Conservation (phyloP, 192 early-diverging fungal species). For the Allomyces macrogynus region DNA sequence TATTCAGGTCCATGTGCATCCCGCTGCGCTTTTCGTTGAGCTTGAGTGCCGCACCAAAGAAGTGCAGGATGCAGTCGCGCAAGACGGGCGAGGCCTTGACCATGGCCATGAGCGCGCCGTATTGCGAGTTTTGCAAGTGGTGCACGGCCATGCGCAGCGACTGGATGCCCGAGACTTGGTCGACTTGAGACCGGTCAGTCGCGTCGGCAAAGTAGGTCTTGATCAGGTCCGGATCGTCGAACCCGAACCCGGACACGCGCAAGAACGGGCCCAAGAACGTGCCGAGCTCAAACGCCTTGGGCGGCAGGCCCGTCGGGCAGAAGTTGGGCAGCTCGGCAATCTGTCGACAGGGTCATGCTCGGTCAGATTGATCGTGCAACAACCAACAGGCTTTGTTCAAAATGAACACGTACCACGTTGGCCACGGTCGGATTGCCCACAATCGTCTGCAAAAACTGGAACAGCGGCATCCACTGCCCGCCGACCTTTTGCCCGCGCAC, state of each 20-base stretch:
- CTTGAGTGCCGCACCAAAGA: slow-evolving; percentile 37
- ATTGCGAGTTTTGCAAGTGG: slow-evolving; percentile 28
- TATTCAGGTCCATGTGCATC: slow-evolving; percentile 55
- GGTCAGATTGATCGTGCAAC: no score
- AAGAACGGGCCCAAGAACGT: slow-evolving; percentile 64
- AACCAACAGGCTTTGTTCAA: no score
- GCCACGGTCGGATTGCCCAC: no score
- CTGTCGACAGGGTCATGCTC: background rate
- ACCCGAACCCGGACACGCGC: slow-evolving; percentile 25
- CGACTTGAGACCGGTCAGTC: slow-evolving; percentile 24
- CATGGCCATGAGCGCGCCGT: slow-evolving; percentile 31
- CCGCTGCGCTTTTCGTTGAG: slow-evolving; percentile 50
- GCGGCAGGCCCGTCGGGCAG: background rate
- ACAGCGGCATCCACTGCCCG: background rate
- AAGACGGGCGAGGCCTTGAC: slow-evolving; percentile 39
- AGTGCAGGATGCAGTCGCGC: slow-evolving; percentile 38
- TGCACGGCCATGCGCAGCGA: slow-evolving; percentile 38
- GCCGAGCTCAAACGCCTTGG: slow-evolving; percentile 24
- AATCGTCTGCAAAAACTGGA: no score
- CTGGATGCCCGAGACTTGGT: slow-evolving; percentile 28
- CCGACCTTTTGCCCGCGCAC: background rate
- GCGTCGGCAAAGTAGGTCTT: slow-evolving; percentile 23
- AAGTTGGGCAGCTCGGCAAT: background rate
- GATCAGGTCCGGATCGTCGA: slow-evolving; percentile 18
- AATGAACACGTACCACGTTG: no score